Base-by-base conservation (phyloP, 202 grass and related monocot genomes). In the Panicum hallii region DNA sequence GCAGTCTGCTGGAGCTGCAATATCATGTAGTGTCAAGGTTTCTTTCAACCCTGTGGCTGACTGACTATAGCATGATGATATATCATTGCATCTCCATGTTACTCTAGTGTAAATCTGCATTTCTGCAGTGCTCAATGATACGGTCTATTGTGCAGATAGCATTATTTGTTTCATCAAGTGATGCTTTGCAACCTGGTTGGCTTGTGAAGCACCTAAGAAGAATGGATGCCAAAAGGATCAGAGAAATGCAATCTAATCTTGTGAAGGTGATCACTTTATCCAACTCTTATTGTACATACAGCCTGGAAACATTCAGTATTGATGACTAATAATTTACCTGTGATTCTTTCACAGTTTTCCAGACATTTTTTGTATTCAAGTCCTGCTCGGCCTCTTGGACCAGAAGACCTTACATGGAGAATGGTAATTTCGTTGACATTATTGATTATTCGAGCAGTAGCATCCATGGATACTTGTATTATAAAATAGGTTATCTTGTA, bases 381-480 rank as follows among this genome's bases (percentile, higher is more conserved):
- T 64, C 93, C 93, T 78, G 97, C 97, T 45, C 91, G 83, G 28
- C 90, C 97, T 89, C 86, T 92, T 60, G 93, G 93, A 80, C 91
- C 93, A 15, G 97, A 99, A 88, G 91, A 99, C 79, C 84, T 99
- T 63, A 90, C 97, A 53, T 99, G 97, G 93, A 94, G 93, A 89
- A 94, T 96, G 93, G 93, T 99, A 96, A 77, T 78, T 56, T 14
- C 63, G 15, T 87, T 56, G 13, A 10, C 22, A 76, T 77, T 55
- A 65, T 47, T 75, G 26, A 74, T 75, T 52, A 56, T 45, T 70
- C 4, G 87, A 69, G 56, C 77, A 73, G 0, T 90, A 87, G 63
- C 71, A 78, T 60, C 20, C 40, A 1, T 52, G 17, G 6, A 36
- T 77, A 54, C 17, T 82, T 45, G 36, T 38, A 38, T 64, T 43